Evolutionary conservation across 495 filamentous ascomycete genomes (phyloP).

Genomic region (Penicillium flavigenum): DNA sequence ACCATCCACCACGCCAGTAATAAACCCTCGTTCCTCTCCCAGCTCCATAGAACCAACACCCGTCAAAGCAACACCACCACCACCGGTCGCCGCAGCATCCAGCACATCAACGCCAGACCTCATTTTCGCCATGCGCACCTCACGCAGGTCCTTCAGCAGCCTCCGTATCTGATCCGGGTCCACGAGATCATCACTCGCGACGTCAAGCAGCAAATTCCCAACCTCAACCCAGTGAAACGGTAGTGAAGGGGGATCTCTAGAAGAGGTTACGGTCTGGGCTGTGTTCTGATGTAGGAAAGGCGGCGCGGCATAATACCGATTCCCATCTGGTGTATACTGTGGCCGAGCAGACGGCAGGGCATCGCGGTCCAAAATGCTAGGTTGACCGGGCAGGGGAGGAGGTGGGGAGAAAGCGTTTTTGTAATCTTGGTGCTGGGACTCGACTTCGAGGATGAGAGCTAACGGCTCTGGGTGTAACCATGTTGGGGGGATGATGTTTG

Average conservation of each 20-base stretch:
- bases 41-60: slow-evolving; percentile 92
- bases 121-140: slow-evolving; percentile 88
- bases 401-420: slow-evolving; percentile 71
- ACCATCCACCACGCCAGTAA: slow-evolving; percentile 82
- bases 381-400: slow-evolving; percentile 57
- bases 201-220: slow-evolving; percentile 77
- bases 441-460: slow-evolving; percentile 69
- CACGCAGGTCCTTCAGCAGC: slow-evolving; percentile 76
- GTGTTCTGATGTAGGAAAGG: slow-evolving; percentile 46
- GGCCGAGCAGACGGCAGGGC: slow-evolving; percentile 31
- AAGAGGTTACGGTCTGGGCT: slow-evolving; percentile 27
- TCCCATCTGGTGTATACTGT: slow-evolving; percentile 43
- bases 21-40: slow-evolving; percentile 79
- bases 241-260: slow-evolving; percentile 54
- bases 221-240: slow-evolving; percentile 96
- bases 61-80: slow-evolving; percentile 70
- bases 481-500: slow-evolving; percentile 86
- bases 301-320: slow-evolving; percentile 42
- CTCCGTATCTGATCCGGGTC: slow-evolving; percentile 71
- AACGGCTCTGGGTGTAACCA: slow-evolving; percentile 81
- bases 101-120: slow-evolving; percentile 67
- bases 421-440: slow-evolving; percentile 62
- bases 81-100: slow-evolving; percentile 59
- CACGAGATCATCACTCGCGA: slow-evolving; percentile 80
- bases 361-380: slow-evolving; percentile 34